Conservation (phyloP, 1,284 basidiomycete genomes). For the Melampsora larici-populina region DNA sequence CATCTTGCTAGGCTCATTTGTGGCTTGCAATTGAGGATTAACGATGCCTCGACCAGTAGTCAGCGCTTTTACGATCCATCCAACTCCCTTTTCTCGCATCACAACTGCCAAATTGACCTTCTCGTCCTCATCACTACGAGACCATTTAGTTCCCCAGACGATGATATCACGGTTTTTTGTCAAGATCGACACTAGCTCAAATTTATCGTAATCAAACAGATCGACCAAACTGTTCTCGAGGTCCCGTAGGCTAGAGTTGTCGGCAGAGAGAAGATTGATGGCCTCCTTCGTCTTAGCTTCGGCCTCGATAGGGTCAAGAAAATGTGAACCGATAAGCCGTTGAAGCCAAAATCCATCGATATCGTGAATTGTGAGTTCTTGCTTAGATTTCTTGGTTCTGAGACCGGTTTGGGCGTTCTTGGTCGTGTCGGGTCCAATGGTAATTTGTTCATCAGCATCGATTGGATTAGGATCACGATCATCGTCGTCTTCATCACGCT, state of each 20-base stretch:
- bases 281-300: constrained; percentile 85
- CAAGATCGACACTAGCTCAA: constrained; percentile 84
- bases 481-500: constrained; percentile 68
- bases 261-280: constrained; percentile 74
- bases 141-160: constrained; percentile 97
- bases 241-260: constrained; percentile 84
- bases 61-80: constrained; percentile 89
- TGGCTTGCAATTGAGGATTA: constrained; percentile 44
- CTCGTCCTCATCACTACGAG: constrained; percentile 83
- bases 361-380: constrained; percentile 72
- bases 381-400: constrained; percentile 33
- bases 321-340: constrained; percentile 81
- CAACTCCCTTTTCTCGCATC: constrained; percentile 95
- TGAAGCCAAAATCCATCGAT: constrained; percentile 99
- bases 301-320: constrained; percentile 89
- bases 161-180: constrained; percentile 94
- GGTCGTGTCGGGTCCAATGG: constrained; percentile 41
- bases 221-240: constrained; percentile 97
- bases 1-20: constrained; percentile 57
- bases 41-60: constrained; percentile 46
- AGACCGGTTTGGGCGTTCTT: constrained; percentile 53
- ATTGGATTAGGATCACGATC: constrained; percentile 47
- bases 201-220: constrained; percentile 83
- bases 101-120: constrained; percentile 91
- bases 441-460: constrained; percentile 58